Conservation (phyloP, 208 protist species). For the Trypanosoma mega region DNA sequence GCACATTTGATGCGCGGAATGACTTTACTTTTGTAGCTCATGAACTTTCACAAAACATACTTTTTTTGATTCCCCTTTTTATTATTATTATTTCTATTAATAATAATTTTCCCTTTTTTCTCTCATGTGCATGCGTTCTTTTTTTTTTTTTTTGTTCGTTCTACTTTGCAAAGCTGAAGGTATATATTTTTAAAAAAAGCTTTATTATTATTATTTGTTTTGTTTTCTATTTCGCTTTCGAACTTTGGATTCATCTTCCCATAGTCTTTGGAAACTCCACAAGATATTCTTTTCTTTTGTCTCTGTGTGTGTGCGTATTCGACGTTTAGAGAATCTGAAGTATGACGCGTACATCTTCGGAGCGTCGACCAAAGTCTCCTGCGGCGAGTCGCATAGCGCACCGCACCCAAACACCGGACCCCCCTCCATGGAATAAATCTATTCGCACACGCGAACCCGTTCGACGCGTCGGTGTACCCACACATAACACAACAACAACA, state of each 20-base stretch:
- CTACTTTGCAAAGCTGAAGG: too few species aligned
- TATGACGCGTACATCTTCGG: slow-evolving; percentile 13
- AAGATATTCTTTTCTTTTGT: neutral
- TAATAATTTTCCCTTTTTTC: neutral
- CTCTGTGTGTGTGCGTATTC: neutral
- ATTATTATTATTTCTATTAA: neutral
- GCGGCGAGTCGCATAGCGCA: neutral
- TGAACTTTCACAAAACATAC: too few species aligned
- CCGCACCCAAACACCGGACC: slow-evolving; percentile 1
- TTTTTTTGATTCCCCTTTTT: neutral
- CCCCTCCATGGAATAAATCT: slow-evolving; percentile 31
- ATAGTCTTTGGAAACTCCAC: too few species aligned
- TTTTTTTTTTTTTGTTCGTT: too few species aligned
- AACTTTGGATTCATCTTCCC: too few species aligned
- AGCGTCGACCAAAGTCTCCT: slow-evolving; percentile 17
- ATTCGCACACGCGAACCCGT: slow-evolving; percentile 9
- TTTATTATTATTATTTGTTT: too few species aligned
- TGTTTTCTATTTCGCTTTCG: too few species aligned
- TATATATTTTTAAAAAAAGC: too few species aligned
- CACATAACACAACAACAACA: neutral
- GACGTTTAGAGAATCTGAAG: neutral
- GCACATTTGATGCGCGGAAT: too few species aligned
- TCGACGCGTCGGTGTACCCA: neutral
- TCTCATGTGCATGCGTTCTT: slow-evolving; percentile 2
- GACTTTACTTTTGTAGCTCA: too few species aligned